Base-by-base conservation (phyloP, 2,329 filamentous ascomycete species). In the Apiospora koreana region DNA sequence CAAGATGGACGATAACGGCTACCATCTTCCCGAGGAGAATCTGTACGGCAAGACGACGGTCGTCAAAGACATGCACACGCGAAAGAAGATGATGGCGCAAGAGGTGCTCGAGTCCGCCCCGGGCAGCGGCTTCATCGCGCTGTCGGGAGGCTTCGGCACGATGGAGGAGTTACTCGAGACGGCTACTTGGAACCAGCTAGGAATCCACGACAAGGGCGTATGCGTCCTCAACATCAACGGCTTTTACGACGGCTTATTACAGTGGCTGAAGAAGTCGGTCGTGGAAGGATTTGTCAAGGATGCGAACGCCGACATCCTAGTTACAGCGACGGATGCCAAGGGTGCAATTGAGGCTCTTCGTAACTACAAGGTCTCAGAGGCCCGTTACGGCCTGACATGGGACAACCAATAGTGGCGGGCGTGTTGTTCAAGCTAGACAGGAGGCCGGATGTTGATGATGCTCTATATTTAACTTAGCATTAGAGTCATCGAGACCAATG, bases 91-190 rank as follows among this genome's bases (percentile, higher is more conserved):
- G 84, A 98, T 99, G 96, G 95, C 95, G 8, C 86, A 90, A 76
- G 93, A 95, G 80, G 94, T 98, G 21, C 88, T 97, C 31, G 87
- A 89, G 25, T 94, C 94, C 35, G 95, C 93, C 0, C 90, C 91
- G 0, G 95, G 95, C 0, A 92, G 90, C 70, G 95, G 95, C 16
- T 99, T 99, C 83, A 90, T 99, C 50, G 94, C 94, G 38, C 84
- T 99, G 71, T 90, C 89, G 69, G 78, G 95, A 58, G 96, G 96
- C 0, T 99, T 95, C 81, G 96, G 96, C 25, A 99, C 96, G 2
- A 88, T 98, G 79, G 96, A 99, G 84, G 96, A 99, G 86, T 87
- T 99, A 79, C 94, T 97, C 81, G 94, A 97, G 84, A 90, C 94
- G 2, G 91, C 91, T 35, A 97, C 94, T 14, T 99, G 96, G 95